Base-by-base conservation (phyloP, 116 monocot genomes). In the Thalassia testudinum region DNA sequence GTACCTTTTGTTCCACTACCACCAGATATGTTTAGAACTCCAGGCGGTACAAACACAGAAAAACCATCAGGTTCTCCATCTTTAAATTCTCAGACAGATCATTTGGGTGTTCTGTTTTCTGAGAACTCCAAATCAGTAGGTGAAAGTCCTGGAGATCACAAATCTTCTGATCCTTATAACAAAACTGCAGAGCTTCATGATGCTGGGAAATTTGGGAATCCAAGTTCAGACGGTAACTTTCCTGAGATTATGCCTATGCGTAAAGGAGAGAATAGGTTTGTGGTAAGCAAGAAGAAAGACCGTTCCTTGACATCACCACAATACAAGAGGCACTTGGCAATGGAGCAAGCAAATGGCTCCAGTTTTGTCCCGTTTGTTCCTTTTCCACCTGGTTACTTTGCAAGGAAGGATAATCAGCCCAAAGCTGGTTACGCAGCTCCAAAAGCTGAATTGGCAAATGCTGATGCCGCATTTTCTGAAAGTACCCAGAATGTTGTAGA, bases 191-290 rank as follows among this genome's bases (percentile, higher is more conserved):
- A 1, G 52, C 16, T 23, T 53, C 3, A 24, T 49, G 49, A 20
- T 22, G 21, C 10, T 49, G 26, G 15, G 14, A 53, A 27, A 1
- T 5, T 53, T 26, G 17, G 22, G 13, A 67, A 25, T 50, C 21
- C 63, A 60, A 60, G 58, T 28, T 40, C 70, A 47, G 65, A 71
- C 53, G 73, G 84, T 5, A 69, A 79, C 29, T 81, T 84, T 47
- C 87, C 87, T 18, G 87, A 88, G 10, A 75, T 81, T 40, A 95
- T 95, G 95, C 95, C 95, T 2, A 70, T 95, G 49, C 67, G 89
- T 17, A 95, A 79, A 70, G 95, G 95, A 37, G 89, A 88, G 23
- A 95, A 79, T 49, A 67, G 88, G 26, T 88, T 85, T 56, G 71
- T 88, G 6, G 61, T 81, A 1, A 85, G 81, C 62, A 85, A 73